phyloP scores from a whole-genome alignment of 1,139 yeast species.

The Candida pseudoviswanathii region DNA sequence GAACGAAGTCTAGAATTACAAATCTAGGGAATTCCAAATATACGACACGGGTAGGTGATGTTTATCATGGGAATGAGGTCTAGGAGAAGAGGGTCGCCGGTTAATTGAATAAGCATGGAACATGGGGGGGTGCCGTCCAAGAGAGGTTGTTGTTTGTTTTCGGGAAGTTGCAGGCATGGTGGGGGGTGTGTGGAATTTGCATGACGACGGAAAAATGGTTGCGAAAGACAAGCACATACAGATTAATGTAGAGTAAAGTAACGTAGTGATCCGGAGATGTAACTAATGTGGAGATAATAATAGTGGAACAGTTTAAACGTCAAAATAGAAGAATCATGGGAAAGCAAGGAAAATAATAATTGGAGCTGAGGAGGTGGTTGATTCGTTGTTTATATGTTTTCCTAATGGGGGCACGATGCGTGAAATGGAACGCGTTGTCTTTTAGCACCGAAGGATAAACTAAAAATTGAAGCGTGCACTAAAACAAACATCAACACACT shows the following conservation, averaged over 20 bases:
- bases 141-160: too few species aligned
- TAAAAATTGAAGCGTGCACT: too few species aligned
- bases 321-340: neutral
- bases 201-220: neutral
- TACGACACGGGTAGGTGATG: neutral
- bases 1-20: neutral
- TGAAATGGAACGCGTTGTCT: slow-evolving; percentile 3
- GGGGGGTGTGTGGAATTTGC: slow-evolving; percentile 1
- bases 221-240: too few species aligned
- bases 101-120: neutral
- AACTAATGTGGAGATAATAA: neutral
- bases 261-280: neutral
- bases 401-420: neutral
- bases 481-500: too few species aligned
- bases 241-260: too few species aligned
- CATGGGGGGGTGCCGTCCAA: too few species aligned
- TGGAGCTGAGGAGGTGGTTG: neutral
- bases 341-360: neutral
- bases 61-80: too few species aligned
- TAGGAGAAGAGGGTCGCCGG: neutral
- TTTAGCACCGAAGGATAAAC: neutral
- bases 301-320: neutral
- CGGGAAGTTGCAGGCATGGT: too few species aligned
- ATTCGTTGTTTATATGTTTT: slow-evolving; percentile 1
- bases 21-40: neutral